Evolutionary conservation across 176 grass and related monocot genomes (phyloP), one percentile per base, ranked within the genome.

Genomic region (Raddia distichophylla): DNA sequence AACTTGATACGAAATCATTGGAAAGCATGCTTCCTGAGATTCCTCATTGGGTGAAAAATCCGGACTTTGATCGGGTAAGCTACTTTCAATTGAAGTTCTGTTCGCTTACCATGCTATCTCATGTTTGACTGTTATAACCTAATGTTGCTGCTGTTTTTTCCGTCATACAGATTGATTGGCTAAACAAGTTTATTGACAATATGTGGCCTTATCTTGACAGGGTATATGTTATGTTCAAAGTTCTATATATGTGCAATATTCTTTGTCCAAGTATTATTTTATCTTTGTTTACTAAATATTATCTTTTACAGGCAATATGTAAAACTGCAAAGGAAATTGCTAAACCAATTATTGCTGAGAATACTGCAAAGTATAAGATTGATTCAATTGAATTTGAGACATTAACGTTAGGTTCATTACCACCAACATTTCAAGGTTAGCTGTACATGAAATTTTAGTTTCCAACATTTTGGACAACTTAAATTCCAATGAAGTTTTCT

Each of bases 141-240:
- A 68, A 67, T 14, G 2, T 75, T 58, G 27, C n/a, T 43, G 8
- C 57, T 27, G n/a, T 80, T 75, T 7, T 20, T 74, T 67, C 50
- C 48, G 49, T 33, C 13, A 70, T 75, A 42, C 64, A 96, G 93
- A 86, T 96, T 86, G 93, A 96, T 65, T 96, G 93, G 93, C 72
- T 96, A 60, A 96, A 92, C 82, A 92, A 84, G 76, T 92, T 96
- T 74, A 66, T 96, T 0, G 80, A 89, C 60, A 63, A 73, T 52
- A 92, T 96, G 90, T 96, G 93, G 93, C 93, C 90, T 84, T 96
- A 96, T 87, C 87, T 96, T 70, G 93, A 96, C 75, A 96, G 90
- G 93, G 93, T 96, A 64, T 67, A 34, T 58, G 64, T 81, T 54
- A 10, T 64, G 13, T 52, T 58, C 48, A 42, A 37, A 65, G 51